phyloP scores from a whole-genome alignment of 129 eudicot genomes.

The Heracleum sosnowskyi region DNA sequence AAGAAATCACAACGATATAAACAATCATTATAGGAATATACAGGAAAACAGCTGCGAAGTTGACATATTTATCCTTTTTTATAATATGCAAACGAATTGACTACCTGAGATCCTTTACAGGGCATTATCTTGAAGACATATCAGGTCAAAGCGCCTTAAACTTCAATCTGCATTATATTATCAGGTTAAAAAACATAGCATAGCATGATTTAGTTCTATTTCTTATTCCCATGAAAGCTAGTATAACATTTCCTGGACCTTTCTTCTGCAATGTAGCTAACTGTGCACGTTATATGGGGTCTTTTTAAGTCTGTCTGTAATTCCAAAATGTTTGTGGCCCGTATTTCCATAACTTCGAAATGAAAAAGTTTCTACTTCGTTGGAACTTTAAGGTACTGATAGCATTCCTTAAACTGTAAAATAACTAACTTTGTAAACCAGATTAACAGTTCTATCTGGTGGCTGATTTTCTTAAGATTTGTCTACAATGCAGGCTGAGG shows the following conservation, averaged over 20 bases:
- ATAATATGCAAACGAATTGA: neutral
- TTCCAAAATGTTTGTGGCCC: neutral
- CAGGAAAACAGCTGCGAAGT: neutral
- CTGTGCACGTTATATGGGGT: no score
- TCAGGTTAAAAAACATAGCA: neutral
- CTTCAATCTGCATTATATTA: neutral
- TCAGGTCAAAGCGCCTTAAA: neutral
- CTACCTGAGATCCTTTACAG: neutral
- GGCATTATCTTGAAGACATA: neutral
- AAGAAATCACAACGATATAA: neutral
- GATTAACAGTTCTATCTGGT: neutral
- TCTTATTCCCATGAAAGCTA: neutral
- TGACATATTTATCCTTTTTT: neutral
- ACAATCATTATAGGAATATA: neutral
- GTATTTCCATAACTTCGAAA: neutral
- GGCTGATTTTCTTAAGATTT: slow-evolving; percentile 1
- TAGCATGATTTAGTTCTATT: neutral
- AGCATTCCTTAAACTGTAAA: neutral
- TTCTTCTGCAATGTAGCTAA: neutral
- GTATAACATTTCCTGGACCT: neutral
- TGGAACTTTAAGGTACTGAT: neutral
- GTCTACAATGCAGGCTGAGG: neutral
- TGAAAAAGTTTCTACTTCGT: neutral
- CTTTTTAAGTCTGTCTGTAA: neutral
- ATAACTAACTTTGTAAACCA: neutral